These are phyloP conservation scores for Grigorovia yakushimaensis DNA, from an alignment of 805 yeast species.

Conservation along the genomic window DNA sequence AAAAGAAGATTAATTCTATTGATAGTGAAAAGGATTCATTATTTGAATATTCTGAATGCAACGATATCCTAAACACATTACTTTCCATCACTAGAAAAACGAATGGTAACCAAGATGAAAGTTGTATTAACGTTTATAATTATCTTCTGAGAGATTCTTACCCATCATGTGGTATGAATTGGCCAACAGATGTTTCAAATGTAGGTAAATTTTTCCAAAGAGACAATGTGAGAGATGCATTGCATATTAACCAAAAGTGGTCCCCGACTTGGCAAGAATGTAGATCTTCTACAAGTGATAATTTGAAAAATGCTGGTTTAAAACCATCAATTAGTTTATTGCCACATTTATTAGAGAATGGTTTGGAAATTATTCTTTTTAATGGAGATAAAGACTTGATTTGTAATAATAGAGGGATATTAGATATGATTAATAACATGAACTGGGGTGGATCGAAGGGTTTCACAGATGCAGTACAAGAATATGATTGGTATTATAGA, in stretches of 20 bases:
- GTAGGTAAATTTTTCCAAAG: constrained; percentile 46
- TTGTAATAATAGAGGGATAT: constrained; percentile 75
- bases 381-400: constrained; percentile 85
- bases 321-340: constrained; percentile 54
- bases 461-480: constrained; percentile 18
- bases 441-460: constrained; percentile 51
- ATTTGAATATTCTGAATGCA: constrained; percentile 37
- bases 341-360: constrained; percentile 50
- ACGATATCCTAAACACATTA: constrained; percentile 26
- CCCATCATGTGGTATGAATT: constrained; percentile 85
- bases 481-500: constrained; percentile 35
- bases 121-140: constrained; percentile 81
- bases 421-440: constrained; percentile 50
- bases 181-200: constrained; percentile 64
- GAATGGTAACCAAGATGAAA: constrained; percentile 11
- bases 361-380: constrained; percentile 58
- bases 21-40: constrained; percentile 7
- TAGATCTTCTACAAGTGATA: constrained; percentile 43
- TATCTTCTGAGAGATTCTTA: constrained; percentile 56
- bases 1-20: constrained; percentile 36
- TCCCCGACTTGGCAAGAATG: constrained; percentile 67
- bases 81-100: constrained; percentile 23
- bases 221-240: constrained; percentile 38
- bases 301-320: constrained; percentile 43
- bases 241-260: constrained; percentile 38